A percentile compares a stretch with the other conserved stretches of the same genome.
Conservation (phyloP, 2,329 filamentous ascomycete genomes). For the Xylaria sp. region DNA sequence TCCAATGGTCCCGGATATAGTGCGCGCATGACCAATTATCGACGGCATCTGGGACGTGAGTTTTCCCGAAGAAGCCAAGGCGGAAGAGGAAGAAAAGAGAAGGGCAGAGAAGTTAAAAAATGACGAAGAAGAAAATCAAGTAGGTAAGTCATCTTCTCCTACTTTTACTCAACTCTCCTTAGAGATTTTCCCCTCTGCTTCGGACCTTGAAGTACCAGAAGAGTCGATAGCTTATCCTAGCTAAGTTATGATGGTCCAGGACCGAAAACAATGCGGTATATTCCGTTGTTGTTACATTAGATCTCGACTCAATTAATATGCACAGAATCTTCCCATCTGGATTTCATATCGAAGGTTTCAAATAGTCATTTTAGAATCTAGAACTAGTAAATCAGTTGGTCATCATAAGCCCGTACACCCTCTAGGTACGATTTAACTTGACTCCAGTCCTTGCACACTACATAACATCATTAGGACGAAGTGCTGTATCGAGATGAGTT, state of each 20-base stretch:
- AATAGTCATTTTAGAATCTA: not conserved
- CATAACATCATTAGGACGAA: slow-evolving; percentile 5
- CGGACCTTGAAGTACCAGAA: not conserved
- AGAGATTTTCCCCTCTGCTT: slow-evolving; percentile 1
- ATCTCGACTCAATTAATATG: not conserved
- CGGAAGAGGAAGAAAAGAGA: slow-evolving; percentile 30
- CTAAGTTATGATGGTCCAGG: not conserved
- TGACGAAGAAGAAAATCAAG: not conserved
- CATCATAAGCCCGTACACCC: slow-evolving; percentile 56
- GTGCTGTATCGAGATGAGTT: not conserved
- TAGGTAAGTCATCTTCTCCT: not conserved
- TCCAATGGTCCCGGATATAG: slow-evolving; percentile 30
- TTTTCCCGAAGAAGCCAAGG: slow-evolving; percentile 27
- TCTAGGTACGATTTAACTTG: slow-evolving; percentile 56
- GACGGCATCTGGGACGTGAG: slow-evolving; percentile 35
- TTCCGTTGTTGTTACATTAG: not conserved
- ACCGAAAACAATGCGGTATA: not conserved
- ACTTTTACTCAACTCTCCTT: not conserved
- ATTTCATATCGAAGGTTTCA: not conserved
- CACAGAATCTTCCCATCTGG: not conserved
- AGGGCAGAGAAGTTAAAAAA: not conserved
- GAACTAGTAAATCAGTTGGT: slow-evolving; percentile 54
- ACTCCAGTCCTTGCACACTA: slow-evolving; percentile 57
- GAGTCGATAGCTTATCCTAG: not conserved
- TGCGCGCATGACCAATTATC: slow-evolving; percentile 19